Evolutionary conservation across 805 yeast genomes (phyloP).

Genomic region (Starmerella potacharoeniae): DNA sequence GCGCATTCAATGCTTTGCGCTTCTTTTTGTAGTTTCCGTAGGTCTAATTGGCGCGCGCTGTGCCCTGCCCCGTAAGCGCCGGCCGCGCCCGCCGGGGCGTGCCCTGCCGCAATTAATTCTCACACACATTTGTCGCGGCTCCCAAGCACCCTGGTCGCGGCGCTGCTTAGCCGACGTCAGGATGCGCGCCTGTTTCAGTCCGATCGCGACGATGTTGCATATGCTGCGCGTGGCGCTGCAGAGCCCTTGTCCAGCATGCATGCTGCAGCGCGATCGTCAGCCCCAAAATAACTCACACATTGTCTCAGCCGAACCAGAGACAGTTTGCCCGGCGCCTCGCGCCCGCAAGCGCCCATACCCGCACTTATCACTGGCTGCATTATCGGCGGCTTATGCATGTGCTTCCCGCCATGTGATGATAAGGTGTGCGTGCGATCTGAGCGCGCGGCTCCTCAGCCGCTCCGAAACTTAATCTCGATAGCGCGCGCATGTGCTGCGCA

Average conservation of each 20-base stretch:
- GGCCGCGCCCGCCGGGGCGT: too few species aligned
- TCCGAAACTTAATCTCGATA: too few species aligned
- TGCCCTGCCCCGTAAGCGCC: too few species aligned
- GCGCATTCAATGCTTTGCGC: too few species aligned
- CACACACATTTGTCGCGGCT: background rate
- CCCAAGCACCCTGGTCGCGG: background rate
- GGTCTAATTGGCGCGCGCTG: too few species aligned
- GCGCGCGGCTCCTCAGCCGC: too few species aligned
- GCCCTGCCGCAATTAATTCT: too few species aligned
- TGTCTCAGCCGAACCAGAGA: too few species aligned
- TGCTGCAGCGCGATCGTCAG: background rate
- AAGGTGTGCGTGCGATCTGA: background rate
- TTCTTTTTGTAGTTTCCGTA: too few species aligned
- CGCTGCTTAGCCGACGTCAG: background rate
- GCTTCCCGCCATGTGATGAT: background rate
- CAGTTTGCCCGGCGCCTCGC: too few species aligned
- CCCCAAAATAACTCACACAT: background rate
- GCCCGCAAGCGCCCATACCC: background rate
- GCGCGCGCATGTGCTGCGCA: too few species aligned
- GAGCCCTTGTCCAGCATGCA: background rate
- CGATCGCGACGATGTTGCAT: background rate
- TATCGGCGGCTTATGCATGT: background rate
- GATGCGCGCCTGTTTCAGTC: background rate
- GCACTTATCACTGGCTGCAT: background rate
- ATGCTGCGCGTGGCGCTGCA: background rate